Base-by-base conservation (phyloP, 495 filamentous ascomycete species). In the Platismatia glauca region DNA sequence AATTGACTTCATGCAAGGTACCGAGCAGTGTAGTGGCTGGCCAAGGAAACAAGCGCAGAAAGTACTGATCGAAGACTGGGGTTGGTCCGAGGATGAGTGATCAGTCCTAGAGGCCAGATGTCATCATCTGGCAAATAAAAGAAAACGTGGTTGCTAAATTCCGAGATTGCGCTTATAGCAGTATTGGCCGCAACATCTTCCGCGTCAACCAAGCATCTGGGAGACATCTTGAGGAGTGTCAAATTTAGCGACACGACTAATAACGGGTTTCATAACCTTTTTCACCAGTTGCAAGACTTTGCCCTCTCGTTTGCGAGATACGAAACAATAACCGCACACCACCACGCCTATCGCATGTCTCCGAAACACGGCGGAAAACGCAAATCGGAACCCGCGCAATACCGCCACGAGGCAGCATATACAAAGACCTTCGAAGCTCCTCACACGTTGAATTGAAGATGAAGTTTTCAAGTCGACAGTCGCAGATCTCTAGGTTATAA, bases 11-110 rank as follows among this genome's bases (percentile, higher is more conserved):
- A 34, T 65, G 52, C 52, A 41, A 22, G n/a, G 37, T 7, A 65
- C 37, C 5, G 63, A 65, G 27, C 37, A 65, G 15, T 56, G 58
- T 27, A 61, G 58, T 50, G 38, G 63, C 58, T 65, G 63, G 58
- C 63, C 52, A 56, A 56, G 58, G 16, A 38, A 46, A 22, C 18
- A 37, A 13, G 58, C 52, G 13, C 46, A 61, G 48, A 46, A 31
- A 16, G 7, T 13, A 41, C 22, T 65, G 46, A 60, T 57, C 18
- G 50, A 48, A 22, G 63, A 65, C 34, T 65, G 58, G 63, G 48
- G 63, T 22, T 65, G 63, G 58, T 16, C 43, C 7, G 50, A 43
- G 11, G 29, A 33, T 33, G 3, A 33, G 1, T 20, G 15, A 33
- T 33, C 4, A 52, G 1, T 7, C 20, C 13, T 53, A 33, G 50